Base-by-base conservation (phyloP, 2,329 filamentous ascomycete genomes). In the Blastomyces parvus region DNA sequence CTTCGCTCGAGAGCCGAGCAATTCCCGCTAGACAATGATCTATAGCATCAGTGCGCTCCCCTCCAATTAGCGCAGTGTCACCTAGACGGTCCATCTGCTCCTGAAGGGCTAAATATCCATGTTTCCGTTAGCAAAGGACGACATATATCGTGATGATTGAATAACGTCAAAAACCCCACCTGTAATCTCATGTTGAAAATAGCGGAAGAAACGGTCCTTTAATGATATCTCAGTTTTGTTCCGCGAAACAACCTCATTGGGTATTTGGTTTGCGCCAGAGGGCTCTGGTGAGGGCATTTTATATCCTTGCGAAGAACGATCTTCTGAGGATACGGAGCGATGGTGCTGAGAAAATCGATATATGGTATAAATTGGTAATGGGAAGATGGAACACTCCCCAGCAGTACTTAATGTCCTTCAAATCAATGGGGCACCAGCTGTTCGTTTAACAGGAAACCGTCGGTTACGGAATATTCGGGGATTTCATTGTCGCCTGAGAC, bases 201-300 rank as follows among this genome's bases (percentile, higher is more conserved):
- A 88, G 69, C 86, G 85, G 74, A 93, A 92, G 79, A 96, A 96
- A 46, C 85, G 85, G 71, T 93, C 88, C 68, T 91, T 94, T 63
- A 85, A 77, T 64, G 76, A 73, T 11, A 76, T 73, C 52, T 77
- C 76, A 3, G 72, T 69, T 63, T 73, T 76, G 6, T 69, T 69
- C 59, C 72, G 64, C 58, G 72, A 69, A 42, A 72, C 71, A 17
- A 65, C 62, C 27, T 71, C 66, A 11, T 71, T 68, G n/a, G 71
- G 22, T n/a, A 30, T 52, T 30, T 52, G 36, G 2, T 38, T n/a
- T 25, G 61, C 42, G 9, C 40, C 25, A 2, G 40, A 22, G 7
- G 56, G 42, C 2, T 27, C 33, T 13, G 55, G n/a, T 1, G 42
- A 63, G 17, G 61, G 5, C 61, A 63, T 63, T 33, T 27, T 60